Base-by-base conservation (phyloP, 1,139 yeast species). In the Geotrichum candidum region DNA sequence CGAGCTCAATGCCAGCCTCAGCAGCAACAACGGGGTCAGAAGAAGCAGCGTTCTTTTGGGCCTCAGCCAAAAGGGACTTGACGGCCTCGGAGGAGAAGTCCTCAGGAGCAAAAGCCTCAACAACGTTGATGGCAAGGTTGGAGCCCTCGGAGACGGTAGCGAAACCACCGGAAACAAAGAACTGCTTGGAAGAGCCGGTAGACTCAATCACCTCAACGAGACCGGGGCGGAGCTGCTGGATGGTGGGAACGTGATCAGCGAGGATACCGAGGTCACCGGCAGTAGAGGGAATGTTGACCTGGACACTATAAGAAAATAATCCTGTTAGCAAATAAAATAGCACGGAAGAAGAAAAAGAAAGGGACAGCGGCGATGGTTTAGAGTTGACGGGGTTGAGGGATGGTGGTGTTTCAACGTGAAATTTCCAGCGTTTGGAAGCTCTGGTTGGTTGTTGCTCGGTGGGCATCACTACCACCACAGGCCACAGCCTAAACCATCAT, bases 61-160 rank as follows among this genome's bases (percentile, higher is more conserved):
- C 99, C 77, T 94, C 98, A 66, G 94, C 85, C 74, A 91, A 84
- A 76, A 90, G 86, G 67, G 85, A 74, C 82, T 85, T 88, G 76
- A 92, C 87, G 70, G 90, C 85, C 69, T 87, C 89, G 58, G 86
- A 80, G 65, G 94, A 90, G 78, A 94, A 90, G 71, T 90, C 87
- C 67, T 91, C 95, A 73, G 96, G 84, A 75, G 95, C 90, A 81
- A 86, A 90, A 53, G 98, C 99, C 82, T 94, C 99, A 72, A 91
- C 89, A 68, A 97, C 96, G 75, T 95, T 88, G 78, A 94, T 87
- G 74, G 90, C 86, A 76, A 95, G 82, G 73, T 87, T 84, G 72
- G 96, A 91, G 73, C 92, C 96, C 77, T 97, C 98, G 77, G 90
- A 94, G 67, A 95, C 96, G 65, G 96, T 86, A 67, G 97, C 99